Evolutionary conservation across 257 asterid genomes (phyloP).

Genomic region (Capsicum pubescens): DNA sequence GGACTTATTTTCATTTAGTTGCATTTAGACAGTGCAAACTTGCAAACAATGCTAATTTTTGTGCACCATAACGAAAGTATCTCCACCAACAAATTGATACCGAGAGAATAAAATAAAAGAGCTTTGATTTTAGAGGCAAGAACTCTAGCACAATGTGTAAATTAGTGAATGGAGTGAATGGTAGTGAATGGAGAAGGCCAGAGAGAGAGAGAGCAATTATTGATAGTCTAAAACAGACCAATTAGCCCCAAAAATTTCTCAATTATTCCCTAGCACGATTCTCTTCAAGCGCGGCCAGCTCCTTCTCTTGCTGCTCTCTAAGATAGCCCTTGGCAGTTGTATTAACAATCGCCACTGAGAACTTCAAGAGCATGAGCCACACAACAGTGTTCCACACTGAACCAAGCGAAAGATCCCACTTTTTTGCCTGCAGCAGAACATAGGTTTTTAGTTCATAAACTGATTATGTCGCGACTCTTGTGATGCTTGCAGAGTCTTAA

Average conservation of each 20-base stretch:
- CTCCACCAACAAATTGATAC: neutral
- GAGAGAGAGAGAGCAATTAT: neutral
- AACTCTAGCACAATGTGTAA: neutral
- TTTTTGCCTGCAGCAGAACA: conserved; percentile 49
- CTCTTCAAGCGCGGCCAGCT: conserved; percentile 57
- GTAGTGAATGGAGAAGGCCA: neutral
- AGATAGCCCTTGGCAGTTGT: conserved; percentile 67
- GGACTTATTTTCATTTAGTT: neutral
- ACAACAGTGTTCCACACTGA: conserved; percentile 74
- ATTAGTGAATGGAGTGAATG: too few relatives aligned
- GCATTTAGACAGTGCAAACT: neutral
- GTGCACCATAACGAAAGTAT: neutral
- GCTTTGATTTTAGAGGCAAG: neutral
- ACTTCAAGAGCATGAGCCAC: conserved; percentile 75
- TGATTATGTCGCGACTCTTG: neutral
- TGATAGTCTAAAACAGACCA: neutral
- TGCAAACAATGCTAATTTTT: neutral
- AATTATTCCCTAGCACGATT: neutral
- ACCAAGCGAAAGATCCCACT: conserved; percentile 70
- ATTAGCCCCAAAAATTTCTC: neutral
- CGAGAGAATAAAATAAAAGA: neutral
- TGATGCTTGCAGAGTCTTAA: neutral
- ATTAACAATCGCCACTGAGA: conserved; percentile 69
- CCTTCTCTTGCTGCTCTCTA: conserved; percentile 63
- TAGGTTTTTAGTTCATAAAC: neutral